These are phyloP conservation scores for Leccinum pellstonianum DNA, from an alignment of 768 basidiomycete species.

Conservation along the genomic window DNA sequence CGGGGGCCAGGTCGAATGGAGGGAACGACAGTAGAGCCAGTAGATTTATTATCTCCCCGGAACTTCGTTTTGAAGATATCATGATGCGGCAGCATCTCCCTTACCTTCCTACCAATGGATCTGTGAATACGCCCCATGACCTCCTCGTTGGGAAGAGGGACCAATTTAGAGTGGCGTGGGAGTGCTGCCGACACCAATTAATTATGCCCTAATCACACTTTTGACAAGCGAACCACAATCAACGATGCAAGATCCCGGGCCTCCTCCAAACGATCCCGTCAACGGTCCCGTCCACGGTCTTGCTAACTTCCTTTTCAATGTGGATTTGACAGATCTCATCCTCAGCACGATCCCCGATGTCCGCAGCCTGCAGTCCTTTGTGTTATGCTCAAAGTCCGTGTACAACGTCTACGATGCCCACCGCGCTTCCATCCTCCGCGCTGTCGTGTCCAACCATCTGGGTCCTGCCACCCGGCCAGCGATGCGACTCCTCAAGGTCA, in stretches of 20 bases:
- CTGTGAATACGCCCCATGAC: too few species aligned
- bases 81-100: too few species aligned
- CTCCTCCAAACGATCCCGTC: too few species aligned
- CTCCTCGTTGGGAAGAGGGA: too few species aligned
- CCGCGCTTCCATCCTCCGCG: slow-evolving; percentile 15
- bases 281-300: background rate
- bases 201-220: too few species aligned
- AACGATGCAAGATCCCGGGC: background rate
- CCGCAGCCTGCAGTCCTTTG: slow-evolving; percentile 9
- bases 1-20: too few species aligned
- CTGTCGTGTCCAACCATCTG: slow-evolving; percentile 17
- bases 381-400: slow-evolving; percentile 17
- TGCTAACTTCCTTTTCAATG: background rate
- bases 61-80: too few species aligned
- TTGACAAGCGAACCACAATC: background rate
- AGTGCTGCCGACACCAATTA: too few species aligned
- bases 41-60: too few species aligned
- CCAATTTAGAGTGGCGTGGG: too few species aligned
- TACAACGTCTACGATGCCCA: slow-evolving; percentile 13
- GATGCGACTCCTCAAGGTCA: slow-evolving; percentile 19
- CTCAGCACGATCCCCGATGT: background rate
- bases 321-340: background rate
- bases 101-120: too few species aligned
- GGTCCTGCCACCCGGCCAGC: slow-evolving; percentile 9
- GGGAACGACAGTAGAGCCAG: too few species aligned